Evolutionary conservation across 805 yeast species (phyloP).

Genomic region (Isabelozyma gotoi): DNA sequence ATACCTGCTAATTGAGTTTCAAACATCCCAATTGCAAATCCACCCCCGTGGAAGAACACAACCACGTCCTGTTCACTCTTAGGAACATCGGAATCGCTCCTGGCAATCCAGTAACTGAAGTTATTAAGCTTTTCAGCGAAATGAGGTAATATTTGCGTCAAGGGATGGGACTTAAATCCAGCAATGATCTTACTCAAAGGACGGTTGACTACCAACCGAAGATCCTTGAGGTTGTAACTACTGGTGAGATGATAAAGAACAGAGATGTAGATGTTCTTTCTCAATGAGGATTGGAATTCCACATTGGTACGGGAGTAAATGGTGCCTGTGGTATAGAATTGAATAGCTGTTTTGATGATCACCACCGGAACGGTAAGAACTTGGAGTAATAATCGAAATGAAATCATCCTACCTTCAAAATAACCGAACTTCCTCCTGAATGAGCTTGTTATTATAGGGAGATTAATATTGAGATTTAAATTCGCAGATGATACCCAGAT

Average conservation of each 20-base stretch:
- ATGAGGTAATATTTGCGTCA: not conserved
- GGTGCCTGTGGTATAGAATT: slow-evolving; percentile 34
- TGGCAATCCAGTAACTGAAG: slow-evolving; percentile 8
- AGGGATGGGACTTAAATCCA: slow-evolving; percentile 10
- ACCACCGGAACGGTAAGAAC: slow-evolving; percentile 24
- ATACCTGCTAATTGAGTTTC: slow-evolving; percentile 23
- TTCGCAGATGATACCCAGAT: no score
- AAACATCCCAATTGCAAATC: slow-evolving; percentile 19
- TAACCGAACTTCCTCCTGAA: no score
- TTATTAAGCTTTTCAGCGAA: slow-evolving; percentile 5
- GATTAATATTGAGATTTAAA: slow-evolving; percentile 41
- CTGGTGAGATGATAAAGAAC: slow-evolving; percentile 26
- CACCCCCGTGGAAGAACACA: slow-evolving; percentile 26
- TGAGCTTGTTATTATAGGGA: no score
- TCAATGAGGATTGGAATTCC: slow-evolving; percentile 26
- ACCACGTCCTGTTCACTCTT: slow-evolving; percentile 14
- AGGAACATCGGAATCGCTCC: slow-evolving; percentile 1
- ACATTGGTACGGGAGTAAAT: slow-evolving; percentile 23
- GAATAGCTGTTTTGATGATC: slow-evolving; percentile 15
- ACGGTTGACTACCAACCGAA: slow-evolving; percentile 16
- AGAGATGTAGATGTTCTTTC: slow-evolving; percentile 28
- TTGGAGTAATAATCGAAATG: not conserved
- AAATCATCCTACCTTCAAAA: not conserved
- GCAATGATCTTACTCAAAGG: slow-evolving; percentile 19
- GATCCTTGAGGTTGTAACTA: slow-evolving; percentile 19